Conservation (phyloP, 768 basidiomycete genomes). For the Russula olivacea region DNA sequence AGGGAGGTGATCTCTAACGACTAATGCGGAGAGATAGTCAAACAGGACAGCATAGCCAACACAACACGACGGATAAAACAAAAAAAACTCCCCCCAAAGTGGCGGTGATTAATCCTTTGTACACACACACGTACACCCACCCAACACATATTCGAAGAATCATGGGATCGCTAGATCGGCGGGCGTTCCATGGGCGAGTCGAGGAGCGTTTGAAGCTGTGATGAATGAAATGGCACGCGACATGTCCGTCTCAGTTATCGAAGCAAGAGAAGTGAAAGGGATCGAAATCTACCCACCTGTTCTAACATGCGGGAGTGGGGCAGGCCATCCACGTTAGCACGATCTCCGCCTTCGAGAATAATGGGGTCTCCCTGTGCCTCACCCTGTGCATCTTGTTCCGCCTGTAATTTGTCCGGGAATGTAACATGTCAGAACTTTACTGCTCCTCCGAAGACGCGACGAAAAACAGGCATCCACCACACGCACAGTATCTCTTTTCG, state of each 20-base stretch:
- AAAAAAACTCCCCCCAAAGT: not conserved
- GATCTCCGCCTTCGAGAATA: slow-evolving; percentile 20
- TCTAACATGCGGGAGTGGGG: slow-evolving; percentile 21
- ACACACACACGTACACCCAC: not conserved
- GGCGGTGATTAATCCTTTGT: not conserved
- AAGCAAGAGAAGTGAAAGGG: not conserved
- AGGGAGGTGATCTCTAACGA: not conserved
- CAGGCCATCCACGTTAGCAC: slow-evolving; percentile 18
- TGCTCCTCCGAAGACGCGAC: not conserved
- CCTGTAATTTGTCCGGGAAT: not conserved
- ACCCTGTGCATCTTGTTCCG: slow-evolving; percentile 18
- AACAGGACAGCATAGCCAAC: slow-evolving; percentile 21
- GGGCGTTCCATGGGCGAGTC: slow-evolving; percentile 20
- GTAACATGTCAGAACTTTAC: not conserved
- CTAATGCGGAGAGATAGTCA: not conserved
- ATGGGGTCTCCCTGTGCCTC: slow-evolving; percentile 19
- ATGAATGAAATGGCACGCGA: not conserved
- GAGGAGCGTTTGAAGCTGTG: slow-evolving; percentile 17
- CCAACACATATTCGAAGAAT: not conserved
- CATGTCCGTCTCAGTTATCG: not conserved
- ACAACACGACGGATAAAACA: slow-evolving; percentile 11
- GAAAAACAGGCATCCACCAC: not conserved
- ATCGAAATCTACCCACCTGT: slow-evolving; percentile 2
- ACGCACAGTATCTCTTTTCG: slow-evolving; percentile 17
- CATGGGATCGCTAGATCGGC: slow-evolving; percentile 5